Conservation (phyloP, 2,329 filamentous ascomycete species). For the Magnaporthiopsis incrustans region DNA sequence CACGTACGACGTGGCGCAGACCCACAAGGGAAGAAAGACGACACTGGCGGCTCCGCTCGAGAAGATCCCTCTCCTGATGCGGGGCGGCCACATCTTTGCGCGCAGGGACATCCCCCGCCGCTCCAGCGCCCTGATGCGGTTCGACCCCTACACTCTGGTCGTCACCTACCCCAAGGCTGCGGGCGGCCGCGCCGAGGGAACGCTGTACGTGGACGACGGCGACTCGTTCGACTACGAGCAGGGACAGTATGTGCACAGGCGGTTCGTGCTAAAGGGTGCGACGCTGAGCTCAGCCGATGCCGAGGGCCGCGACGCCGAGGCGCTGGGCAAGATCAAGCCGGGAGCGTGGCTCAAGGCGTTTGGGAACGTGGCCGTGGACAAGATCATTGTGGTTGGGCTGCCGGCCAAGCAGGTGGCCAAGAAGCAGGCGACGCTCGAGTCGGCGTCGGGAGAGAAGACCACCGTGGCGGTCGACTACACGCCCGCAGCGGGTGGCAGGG, state of each 20-base stretch:
- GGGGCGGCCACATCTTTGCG: slow-evolving; percentile 83
- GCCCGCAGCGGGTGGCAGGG: slow-evolving; percentile 35
- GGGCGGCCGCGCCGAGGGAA: slow-evolving; percentile 63
- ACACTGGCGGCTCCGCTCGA: slow-evolving; percentile 72
- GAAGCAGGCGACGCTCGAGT: slow-evolving; percentile 46
- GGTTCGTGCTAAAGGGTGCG: slow-evolving; percentile 58
- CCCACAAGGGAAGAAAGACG: slow-evolving; percentile 60
- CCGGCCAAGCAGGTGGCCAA: slow-evolving; percentile 66
- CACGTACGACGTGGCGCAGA: slow-evolving; percentile 66
- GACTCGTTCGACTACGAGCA: slow-evolving; percentile 83
- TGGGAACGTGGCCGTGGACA: slow-evolving; percentile 71
- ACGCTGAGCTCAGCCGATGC: slow-evolving; percentile 64
- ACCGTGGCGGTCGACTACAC: slow-evolving; percentile 54
- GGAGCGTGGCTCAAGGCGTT: slow-evolving; percentile 73
- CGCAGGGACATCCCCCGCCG: slow-evolving; percentile 82
- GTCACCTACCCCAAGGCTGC: slow-evolving; percentile 53
- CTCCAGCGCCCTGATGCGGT: slow-evolving; percentile 82
- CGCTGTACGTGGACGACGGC: slow-evolving; percentile 87
- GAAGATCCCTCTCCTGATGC: slow-evolving; percentile 84
- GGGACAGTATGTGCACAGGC: slow-evolving; percentile 82
- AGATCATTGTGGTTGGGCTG: slow-evolving; percentile 74
- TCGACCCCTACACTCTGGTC: slow-evolving; percentile 90
- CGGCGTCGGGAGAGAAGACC: slow-evolving; percentile 42
- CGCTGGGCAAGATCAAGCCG: slow-evolving; percentile 44
- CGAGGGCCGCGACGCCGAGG: slow-evolving; percentile 40